A percentile compares a stretch with the other conserved stretches of the same genome.
Evolutionary conservation across 2,329 filamentous ascomycete species (phyloP).

Genomic region (Macroventuria anomochaeta): DNA sequence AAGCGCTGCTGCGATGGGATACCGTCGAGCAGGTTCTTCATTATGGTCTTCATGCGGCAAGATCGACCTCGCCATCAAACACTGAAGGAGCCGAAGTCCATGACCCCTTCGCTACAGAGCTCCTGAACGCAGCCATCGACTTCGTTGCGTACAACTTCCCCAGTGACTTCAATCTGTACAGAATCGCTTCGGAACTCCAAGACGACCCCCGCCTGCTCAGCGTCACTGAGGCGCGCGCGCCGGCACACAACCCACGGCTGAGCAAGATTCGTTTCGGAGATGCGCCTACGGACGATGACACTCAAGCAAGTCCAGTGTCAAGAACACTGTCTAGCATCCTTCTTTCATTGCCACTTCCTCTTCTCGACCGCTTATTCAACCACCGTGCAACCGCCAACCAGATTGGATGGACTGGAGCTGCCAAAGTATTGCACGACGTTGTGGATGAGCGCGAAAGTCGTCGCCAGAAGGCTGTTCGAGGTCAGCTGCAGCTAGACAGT

Average conservation of each 20-base stretch:
- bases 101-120: slow-evolving; percentile 60
- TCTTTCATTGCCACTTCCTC: slow-evolving; percentile 71
- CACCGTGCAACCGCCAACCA: slow-evolving; percentile 61
- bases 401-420: slow-evolving; percentile 49
- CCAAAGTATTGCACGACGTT: slow-evolving; percentile 51
- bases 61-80: slow-evolving; percentile 16
- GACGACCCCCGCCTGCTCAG: slow-evolving; percentile 57
- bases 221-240: slow-evolving; percentile 43
- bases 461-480: slow-evolving; percentile 42
- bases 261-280: slow-evolving; percentile 76
- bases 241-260: slow-evolving; percentile 60
- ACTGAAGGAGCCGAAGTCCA: slow-evolving; percentile 47
- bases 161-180: slow-evolving; percentile 65
- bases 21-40: slow-evolving; percentile 66
- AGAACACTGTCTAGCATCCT: slow-evolving; percentile 69
- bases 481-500: slow-evolving; percentile 33
- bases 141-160: slow-evolving; percentile 69
- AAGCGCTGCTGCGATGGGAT: slow-evolving; percentile 66
- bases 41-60: slow-evolving; percentile 61
- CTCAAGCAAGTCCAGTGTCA: slow-evolving; percentile 49
- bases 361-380: slow-evolving; percentile 71
- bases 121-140: slow-evolving; percentile 63
- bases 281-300: slow-evolving; percentile 56
- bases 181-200: slow-evolving; percentile 53
- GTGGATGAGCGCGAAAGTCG: slow-evolving; percentile 53